phyloP scores from a whole-genome alignment of 1,284 basidiomycete species.

The Moesziomyces antarcticus region DNA sequence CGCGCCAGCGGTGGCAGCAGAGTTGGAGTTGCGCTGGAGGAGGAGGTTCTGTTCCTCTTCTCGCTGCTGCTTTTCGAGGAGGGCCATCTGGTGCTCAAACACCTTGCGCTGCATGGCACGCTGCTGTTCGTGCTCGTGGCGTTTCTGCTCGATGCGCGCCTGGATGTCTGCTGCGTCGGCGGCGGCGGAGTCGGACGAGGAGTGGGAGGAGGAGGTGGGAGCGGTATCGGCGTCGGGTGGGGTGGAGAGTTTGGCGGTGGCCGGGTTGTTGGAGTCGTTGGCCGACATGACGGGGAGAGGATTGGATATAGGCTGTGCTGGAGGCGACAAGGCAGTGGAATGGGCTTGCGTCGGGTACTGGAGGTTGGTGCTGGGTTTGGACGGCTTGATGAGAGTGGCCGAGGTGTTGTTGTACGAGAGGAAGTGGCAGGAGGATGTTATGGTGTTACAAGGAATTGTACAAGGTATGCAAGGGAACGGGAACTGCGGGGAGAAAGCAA shows the following conservation, averaged over 20 bases:
- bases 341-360: too few relatives aligned
- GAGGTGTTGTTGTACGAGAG: not conserved
- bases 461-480: constrained; percentile 43
- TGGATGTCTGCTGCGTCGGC: constrained; percentile 34
- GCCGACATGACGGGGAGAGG: constrained; percentile 14
- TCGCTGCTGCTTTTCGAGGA: constrained; percentile 53
- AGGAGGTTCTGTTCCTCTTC: constrained; percentile 53
- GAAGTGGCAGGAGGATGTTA: not conserved
- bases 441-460: constrained; percentile 39
- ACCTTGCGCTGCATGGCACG: constrained; percentile 54
- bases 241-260: constrained; percentile 2
- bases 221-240: constrained; percentile 33
- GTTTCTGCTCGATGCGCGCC: constrained; percentile 53
- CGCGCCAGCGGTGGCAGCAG: not conserved
- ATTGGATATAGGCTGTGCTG: too few relatives aligned
- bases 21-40: constrained; percentile 14
- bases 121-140: constrained; percentile 56
- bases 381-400: too few relatives aligned
- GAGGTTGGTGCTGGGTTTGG: not conserved
- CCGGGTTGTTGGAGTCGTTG: constrained; percentile 17
- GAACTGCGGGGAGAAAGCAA: constrained; percentile 10
- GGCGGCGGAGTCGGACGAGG: constrained; percentile 19
- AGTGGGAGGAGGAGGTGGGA: constrained; percentile 25
- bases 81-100: constrained; percentile 57
- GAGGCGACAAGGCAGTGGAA: too few relatives aligned